Base-by-base conservation (phyloP, 2,329 filamentous ascomycete species). In the Fonsecaea nubica region DNA sequence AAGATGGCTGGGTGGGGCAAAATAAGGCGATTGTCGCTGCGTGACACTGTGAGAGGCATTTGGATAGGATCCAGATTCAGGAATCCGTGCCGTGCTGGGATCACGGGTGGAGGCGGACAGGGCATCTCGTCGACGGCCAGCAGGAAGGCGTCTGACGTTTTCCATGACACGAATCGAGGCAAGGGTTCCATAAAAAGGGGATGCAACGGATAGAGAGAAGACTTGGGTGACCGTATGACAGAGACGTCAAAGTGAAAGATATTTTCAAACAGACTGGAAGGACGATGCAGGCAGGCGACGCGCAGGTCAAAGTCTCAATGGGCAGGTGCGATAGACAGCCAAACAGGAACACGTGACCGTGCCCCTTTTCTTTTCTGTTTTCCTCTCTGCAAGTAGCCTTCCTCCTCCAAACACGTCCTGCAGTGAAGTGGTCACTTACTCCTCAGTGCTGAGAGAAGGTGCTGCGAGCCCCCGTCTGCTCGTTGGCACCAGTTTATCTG, bases 181-280 rank as follows among this genome's bases (percentile, higher is more conserved):
- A 35, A 35, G 32, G 30, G 18, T 38, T 33, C 48, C 30, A 53
- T 25, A 35, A 33, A 58, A 18, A 55, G 58, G 42, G 42, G 7
- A 53, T 58, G 63, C 38, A 65, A 55, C 7, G 59, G 50, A 32
- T 12, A 57, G 30, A 63, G 38, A n/a, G 40, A 42, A 48, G 25
- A 48, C 4, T 6, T 30, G 18, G 55, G 13, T 15, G 33, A 25
- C 35, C 38, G 58, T 61, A 32, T 42, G 56, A 61, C 55, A 67
- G 30, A 58, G 57, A 36, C 30, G 30, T 63, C 59, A 42, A 63
- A 40, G 15, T 42, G 56, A 25, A 33, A n/a, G 42, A 40, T 21
- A 58, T 63, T 63, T 18, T 54, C 65, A 67, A 67, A n/a, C 62
- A 48, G 30, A 58, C 61, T 42, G 60, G 38, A 60, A 63, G 53